These are phyloP conservation scores for Stagonosporopsis chrysanthemi DNA, from an alignment of 2,329 filamentous ascomycete genomes.

Conservation along the genomic window DNA sequence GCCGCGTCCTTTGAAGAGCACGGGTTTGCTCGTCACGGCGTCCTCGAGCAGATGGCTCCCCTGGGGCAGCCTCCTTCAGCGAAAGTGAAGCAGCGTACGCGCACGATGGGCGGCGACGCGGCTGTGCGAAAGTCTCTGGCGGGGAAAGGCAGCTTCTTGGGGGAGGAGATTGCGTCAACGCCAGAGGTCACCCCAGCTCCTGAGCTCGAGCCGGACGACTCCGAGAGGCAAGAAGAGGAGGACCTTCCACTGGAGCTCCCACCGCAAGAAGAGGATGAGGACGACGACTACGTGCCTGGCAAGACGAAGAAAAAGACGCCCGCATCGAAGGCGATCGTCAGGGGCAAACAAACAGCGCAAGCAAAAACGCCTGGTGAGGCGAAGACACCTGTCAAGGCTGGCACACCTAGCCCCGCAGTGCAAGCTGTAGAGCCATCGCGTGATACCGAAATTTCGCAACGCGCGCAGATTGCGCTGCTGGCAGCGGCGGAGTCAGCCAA, in stretches of 20 bases:
- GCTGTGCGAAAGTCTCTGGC: slow-evolving; percentile 50
- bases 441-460: slow-evolving; percentile 30
- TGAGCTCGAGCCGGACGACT: slow-evolving; percentile 50
- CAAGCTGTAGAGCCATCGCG: slow-evolving; percentile 20
- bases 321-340: slow-evolving; percentile 43
- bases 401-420: slow-evolving; percentile 29
- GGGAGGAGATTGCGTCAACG: slow-evolving; percentile 54
- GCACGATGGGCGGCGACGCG: slow-evolving; percentile 50
- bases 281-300: slow-evolving; percentile 55
- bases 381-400: slow-evolving; percentile 41
- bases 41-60: slow-evolving; percentile 84
- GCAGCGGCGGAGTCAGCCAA: slow-evolving; percentile 53
- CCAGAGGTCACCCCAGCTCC: slow-evolving; percentile 55
- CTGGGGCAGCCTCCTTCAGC: slow-evolving; percentile 74
- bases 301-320: slow-evolving; percentile 45
- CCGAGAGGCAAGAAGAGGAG: slow-evolving; percentile 50
- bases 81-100: slow-evolving; percentile 65
- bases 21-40: slow-evolving; percentile 75
- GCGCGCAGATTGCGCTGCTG: slow-evolving; percentile 50
- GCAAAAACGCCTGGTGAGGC: slow-evolving; percentile 41
- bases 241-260: slow-evolving; percentile 39
- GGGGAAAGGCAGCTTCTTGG: slow-evolving; percentile 51
- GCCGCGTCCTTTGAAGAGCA: slow-evolving; percentile 78
- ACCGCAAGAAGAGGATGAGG: slow-evolving; percentile 54
- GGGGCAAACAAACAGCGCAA: slow-evolving; percentile 44